Evolutionary conservation across 352 stramenopile genomes (phyloP).

Genomic region (Bremia lactucae): DNA sequence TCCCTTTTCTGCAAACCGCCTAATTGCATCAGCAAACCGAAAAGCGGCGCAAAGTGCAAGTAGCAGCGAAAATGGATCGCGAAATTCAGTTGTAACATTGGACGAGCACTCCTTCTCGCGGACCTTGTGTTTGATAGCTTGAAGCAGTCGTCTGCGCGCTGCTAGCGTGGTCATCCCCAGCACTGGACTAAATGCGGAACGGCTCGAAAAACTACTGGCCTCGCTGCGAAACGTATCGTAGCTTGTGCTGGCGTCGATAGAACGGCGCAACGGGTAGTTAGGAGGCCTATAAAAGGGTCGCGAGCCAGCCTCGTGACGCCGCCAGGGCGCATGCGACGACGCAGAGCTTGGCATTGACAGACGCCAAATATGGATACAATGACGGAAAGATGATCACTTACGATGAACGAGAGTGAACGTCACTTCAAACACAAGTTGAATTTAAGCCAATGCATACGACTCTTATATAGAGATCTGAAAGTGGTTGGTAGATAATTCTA

Average conservation of each 20-base stretch:
- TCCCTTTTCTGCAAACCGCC: conserved; percentile 21
- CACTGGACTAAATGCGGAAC: conserved; percentile 3
- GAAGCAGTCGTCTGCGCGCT: conserved; percentile 44
- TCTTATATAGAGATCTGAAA: neutral
- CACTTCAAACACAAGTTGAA: neutral
- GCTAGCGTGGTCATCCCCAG: conserved; percentile 43
- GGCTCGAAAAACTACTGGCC: neutral
- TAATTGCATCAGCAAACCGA: conserved; percentile 41
- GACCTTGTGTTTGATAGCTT: conserved; percentile 61
- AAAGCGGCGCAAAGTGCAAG: conserved; percentile 56
- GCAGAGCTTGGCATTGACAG: conserved; percentile 8
- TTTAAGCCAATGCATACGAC: neutral
- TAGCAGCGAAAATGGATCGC: conserved; percentile 59
- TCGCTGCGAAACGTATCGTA: conserved; percentile 20
- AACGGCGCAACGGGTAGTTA: conserved; percentile 20
- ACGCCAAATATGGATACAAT: neutral
- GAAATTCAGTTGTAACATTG: conserved; percentile 60
- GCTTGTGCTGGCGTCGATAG: conserved; percentile 6
- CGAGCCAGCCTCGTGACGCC: conserved; percentile 13
- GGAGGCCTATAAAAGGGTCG: conserved; percentile 5
- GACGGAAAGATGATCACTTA: too few species aligned
- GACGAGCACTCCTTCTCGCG: conserved; percentile 50
- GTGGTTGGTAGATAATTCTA: neutral
- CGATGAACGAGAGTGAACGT: conserved; percentile 2
- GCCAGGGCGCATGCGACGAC: conserved; percentile 7